These are phyloP conservation scores for Dryadomyces quercivorus DNA, from an alignment of 2,329 filamentous ascomycete genomes.

Conservation along the genomic window DNA sequence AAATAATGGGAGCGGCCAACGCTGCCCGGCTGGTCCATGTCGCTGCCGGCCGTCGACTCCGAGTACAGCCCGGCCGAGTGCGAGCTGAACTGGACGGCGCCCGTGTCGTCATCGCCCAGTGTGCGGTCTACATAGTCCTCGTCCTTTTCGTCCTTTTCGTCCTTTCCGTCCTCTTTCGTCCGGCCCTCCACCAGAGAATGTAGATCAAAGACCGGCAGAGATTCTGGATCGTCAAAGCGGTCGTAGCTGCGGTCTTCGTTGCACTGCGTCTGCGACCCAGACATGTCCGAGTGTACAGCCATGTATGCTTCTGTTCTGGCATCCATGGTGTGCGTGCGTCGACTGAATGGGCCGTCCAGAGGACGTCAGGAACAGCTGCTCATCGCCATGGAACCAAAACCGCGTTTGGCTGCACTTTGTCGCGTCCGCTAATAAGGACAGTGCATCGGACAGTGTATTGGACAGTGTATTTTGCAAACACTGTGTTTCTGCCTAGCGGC, in stretches of 20 bases:
- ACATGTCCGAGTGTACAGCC: constrained; percentile 15
- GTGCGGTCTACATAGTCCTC: constrained; percentile 6
- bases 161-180: constrained; percentile 8
- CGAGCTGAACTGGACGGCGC: constrained; percentile 32
- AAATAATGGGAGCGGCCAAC: constrained; percentile 3
- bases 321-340: neutral
- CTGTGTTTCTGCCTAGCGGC: neutral
- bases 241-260: constrained; percentile 46
- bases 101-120: constrained; percentile 34
- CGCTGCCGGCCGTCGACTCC: constrained; percentile 14
- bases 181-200: constrained; percentile 13
- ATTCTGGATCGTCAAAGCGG: constrained; percentile 19
- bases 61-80: constrained; percentile 20
- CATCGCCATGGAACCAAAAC: neutral
- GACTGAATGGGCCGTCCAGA: neutral
- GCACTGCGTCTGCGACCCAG: constrained; percentile 42
- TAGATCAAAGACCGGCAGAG: constrained; percentile 7
- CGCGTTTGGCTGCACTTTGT: neutral
- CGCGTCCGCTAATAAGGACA: neutral
- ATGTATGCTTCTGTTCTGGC: constrained; percentile 3
- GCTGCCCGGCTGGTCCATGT: neutral
- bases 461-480: neutral
- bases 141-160: no score
- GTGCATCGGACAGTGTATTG: neutral
- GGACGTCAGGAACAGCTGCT: neutral